phyloP scores from a whole-genome alignment of 139 green algal species.

The Monoraphidium neglectum region DNA sequence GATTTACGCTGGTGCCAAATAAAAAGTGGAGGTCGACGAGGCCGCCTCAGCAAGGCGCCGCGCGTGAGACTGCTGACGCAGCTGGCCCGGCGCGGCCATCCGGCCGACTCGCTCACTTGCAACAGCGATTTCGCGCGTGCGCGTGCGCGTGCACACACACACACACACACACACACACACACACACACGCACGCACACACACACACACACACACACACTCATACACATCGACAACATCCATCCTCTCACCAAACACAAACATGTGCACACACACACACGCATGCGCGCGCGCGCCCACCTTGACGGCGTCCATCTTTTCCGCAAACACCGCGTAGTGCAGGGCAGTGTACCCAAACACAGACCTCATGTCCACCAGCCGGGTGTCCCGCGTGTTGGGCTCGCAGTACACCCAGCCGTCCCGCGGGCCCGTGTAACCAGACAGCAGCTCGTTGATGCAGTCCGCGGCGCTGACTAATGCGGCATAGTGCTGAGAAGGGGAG shows the following conservation, averaged over 20 bases:
- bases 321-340: constrained; percentile 48
- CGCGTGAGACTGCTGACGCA: neutral
- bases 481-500: too few relatives aligned
- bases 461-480: too few relatives aligned
- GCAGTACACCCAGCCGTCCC: neutral
- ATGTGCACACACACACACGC: neutral
- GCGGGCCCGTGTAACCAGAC: neutral
- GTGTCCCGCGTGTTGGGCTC: constrained; percentile 10
- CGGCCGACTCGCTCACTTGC: too few relatives aligned
- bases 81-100: neutral
- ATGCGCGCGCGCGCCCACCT: too few relatives aligned
- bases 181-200: neutral
- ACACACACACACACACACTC: neutral
- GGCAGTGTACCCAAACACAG: constrained; percentile 33
- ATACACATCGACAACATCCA: neutral
- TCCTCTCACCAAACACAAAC: neutral
- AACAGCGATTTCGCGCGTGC: neutral
- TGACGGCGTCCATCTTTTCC: constrained; percentile 17
- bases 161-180: neutral
- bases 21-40: neutral
- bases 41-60: neutral
- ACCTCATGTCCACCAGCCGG: constrained; percentile 41
- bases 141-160: neutral
- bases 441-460: too few relatives aligned
- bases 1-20: neutral